Percentiles rank a stretch among this genome's conserved stretches.
Evolutionary conservation across 192 early-diverging fungal genomes (phyloP).

Genomic region (Linderina pennispora): DNA sequence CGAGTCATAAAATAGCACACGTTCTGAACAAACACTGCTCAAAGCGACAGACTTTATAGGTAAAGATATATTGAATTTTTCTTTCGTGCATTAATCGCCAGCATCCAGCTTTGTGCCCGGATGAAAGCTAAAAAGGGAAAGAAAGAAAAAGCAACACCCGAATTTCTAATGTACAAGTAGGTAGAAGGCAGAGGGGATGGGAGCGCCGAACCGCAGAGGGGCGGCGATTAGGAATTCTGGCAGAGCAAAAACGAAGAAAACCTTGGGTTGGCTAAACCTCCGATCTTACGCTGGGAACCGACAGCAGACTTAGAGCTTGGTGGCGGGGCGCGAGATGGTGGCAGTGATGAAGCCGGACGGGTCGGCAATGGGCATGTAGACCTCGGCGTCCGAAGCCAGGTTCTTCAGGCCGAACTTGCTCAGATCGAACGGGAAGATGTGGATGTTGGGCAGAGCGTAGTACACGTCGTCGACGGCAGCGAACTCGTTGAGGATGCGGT

Average conservation of each 20-base stretch:
- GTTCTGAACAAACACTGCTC: too few species aligned
- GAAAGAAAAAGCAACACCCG: too few species aligned
- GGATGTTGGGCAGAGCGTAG: slow-evolving; percentile 73
- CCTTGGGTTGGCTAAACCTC: too few species aligned
- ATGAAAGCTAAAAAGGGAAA: too few species aligned
- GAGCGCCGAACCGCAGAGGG: slow-evolving; percentile 3
- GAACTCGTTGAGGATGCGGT: slow-evolving; percentile 53
- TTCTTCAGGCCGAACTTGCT: slow-evolving; percentile 66
- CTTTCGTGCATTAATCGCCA: slow-evolving; percentile 30
- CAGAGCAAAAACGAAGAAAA: slow-evolving; percentile 30
- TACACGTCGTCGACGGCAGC: slow-evolving; percentile 52
- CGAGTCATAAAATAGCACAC: too few species aligned
- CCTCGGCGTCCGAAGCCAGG: slow-evolving; percentile 55
- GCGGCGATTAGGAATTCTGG: slow-evolving; percentile 1
- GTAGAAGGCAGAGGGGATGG: slow-evolving; percentile 4
- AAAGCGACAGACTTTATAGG: too few species aligned
- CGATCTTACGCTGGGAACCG: too few species aligned
- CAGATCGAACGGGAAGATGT: slow-evolving; percentile 70
- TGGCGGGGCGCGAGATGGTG: slow-evolving; percentile 50
- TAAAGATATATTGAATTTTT: slow-evolving; percentile 15
- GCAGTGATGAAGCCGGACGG: slow-evolving; percentile 73
- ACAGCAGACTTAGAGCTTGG: slow-evolving; percentile 24
- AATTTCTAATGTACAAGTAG: slow-evolving; percentile 19
- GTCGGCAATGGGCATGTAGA: slow-evolving; percentile 67
- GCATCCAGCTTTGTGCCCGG: too few species aligned